phyloP scores from a whole-genome alignment of 2,329 filamentous ascomycete genomes.

The Pseudocercospora eumusae region DNA sequence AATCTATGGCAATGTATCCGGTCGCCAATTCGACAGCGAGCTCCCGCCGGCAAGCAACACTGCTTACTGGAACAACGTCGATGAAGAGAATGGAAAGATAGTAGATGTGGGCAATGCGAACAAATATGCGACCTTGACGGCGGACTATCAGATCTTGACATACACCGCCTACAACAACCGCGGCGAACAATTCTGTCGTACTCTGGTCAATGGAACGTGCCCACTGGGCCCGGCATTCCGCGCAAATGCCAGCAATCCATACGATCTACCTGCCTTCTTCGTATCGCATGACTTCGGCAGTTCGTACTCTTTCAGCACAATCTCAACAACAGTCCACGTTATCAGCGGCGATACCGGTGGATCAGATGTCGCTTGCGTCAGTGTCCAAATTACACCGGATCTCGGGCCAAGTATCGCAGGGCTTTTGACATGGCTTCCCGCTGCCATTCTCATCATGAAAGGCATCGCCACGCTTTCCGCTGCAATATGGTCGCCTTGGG shows the following conservation, averaged over 20 bases:
- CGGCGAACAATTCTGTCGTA: slow-evolving; percentile 65
- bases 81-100: slow-evolving; percentile 74
- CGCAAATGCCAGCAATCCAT: slow-evolving; percentile 54
- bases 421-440: slow-evolving; percentile 73
- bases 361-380: slow-evolving; percentile 74
- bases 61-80: slow-evolving; percentile 62
- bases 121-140: slow-evolving; percentile 71
- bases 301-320: slow-evolving; percentile 83
- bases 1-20: slow-evolving; percentile 89
- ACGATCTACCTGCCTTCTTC: slow-evolving; percentile 69
- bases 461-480: slow-evolving; percentile 81
- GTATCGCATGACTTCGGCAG: slow-evolving; percentile 73
- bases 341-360: slow-evolving; percentile 68
- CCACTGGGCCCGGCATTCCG: slow-evolving; percentile 75
- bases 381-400: slow-evolving; percentile 79
- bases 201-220: slow-evolving; percentile 63
- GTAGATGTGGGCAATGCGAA: slow-evolving; percentile 63
- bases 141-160: slow-evolving; percentile 71
- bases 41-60: slow-evolving; percentile 61
- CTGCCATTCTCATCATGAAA: slow-evolving; percentile 75
- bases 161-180: slow-evolving; percentile 66
- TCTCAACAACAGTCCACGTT: slow-evolving; percentile 71
- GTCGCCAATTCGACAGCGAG: slow-evolving; percentile 58
- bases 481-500: slow-evolving; percentile 90
- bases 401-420: slow-evolving; percentile 69